Evolutionary conservation across 164 flowering plant genomes (phyloP).

Genomic region (Tetrastigma voinierianum): DNA sequence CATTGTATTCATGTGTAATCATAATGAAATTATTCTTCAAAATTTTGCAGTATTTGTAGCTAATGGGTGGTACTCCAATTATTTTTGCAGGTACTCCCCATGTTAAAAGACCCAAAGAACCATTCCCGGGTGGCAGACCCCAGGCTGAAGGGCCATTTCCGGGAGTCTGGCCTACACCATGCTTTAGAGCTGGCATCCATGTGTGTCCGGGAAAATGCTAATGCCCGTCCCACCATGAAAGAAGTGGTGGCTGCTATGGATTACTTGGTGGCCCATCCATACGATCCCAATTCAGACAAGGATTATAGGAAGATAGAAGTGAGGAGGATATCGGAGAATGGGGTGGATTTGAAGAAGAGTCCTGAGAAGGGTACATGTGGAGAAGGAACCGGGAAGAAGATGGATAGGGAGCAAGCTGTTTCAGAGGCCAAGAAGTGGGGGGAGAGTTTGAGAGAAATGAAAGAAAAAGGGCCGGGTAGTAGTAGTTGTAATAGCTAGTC

Average conservation of each 20-base stretch:
- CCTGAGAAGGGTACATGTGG: conserved; percentile 1
- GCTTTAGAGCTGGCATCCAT: conserved; percentile 29
- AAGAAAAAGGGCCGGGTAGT: conserved; percentile 5
- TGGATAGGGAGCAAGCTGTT: conserved; percentile 36
- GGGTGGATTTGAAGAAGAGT: neutral
- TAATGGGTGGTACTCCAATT: neutral
- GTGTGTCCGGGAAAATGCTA: conserved; percentile 26
- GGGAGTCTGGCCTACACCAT: conserved; percentile 11
- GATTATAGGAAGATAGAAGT: neutral
- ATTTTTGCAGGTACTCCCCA: conserved; percentile 23
- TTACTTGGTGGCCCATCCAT: conserved; percentile 17
- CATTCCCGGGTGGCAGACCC: conserved; percentile 30
- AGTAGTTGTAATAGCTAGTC: conserved; percentile 3
- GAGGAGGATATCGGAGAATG: neutral
- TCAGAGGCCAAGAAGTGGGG: conserved; percentile 59
- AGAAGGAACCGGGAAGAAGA: conserved; percentile 5
- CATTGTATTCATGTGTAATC: too few relatives aligned
- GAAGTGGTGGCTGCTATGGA: conserved; percentile 32
- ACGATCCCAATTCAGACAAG: conserved; percentile 9
- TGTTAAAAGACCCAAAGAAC: conserved; percentile 19
- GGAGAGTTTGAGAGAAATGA: conserved; percentile 37
- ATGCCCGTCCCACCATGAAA: conserved; percentile 21
- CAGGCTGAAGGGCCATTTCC: conserved; percentile 25
- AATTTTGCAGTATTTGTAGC: too few relatives aligned
- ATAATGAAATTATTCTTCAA: too few relatives aligned